Percentiles rank a stretch among this genome's conserved stretches.
These are phyloP conservation scores for Cystoderma amianthinum DNA, from an alignment of 768 basidiomycete genomes.

Conservation along the genomic window DNA sequence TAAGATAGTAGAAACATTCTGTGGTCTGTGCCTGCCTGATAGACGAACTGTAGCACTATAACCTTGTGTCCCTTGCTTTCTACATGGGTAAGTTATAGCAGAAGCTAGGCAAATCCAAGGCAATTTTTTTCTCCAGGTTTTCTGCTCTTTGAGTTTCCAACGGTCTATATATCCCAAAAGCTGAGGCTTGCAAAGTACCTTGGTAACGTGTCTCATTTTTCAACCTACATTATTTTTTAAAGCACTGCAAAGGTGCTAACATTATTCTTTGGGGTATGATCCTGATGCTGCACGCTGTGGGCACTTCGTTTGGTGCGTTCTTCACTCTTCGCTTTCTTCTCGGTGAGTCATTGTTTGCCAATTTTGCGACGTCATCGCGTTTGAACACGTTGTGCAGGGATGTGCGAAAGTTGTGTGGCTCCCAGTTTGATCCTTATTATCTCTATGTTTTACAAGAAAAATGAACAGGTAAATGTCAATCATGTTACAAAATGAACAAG, in stretches of 20 bases:
- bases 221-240: not conserved
- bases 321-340: conserved; percentile 57
- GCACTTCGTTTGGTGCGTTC: conserved; percentile 52
- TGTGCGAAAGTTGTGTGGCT: conserved; percentile 63
- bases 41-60: conserved; percentile 57
- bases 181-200: conserved; percentile 54
- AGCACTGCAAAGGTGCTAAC: conserved; percentile 34
- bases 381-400: conserved; percentile 27
- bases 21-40: no score
- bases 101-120: not conserved
- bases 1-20: conserved; percentile 8
- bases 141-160: conserved; percentile 59
- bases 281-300: conserved; percentile 54
- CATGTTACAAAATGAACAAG: not conserved
- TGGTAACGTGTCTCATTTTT: conserved; percentile 21
- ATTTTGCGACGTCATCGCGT: not conserved
- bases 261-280: conserved; percentile 54
- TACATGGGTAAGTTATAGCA: conserved; percentile 36
- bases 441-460: conserved; percentile 65
- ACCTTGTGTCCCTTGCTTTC: conserved; percentile 57
- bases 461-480: conserved; percentile 39
- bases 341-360: conserved; percentile 23
- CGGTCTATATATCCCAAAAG: conserved; percentile 60
- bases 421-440: conserved; percentile 57
- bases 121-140: conserved; percentile 30